These are phyloP conservation scores for Karstenula rhodostoma DNA, from an alignment of 2,329 filamentous ascomycete species.

Conservation along the genomic window DNA sequence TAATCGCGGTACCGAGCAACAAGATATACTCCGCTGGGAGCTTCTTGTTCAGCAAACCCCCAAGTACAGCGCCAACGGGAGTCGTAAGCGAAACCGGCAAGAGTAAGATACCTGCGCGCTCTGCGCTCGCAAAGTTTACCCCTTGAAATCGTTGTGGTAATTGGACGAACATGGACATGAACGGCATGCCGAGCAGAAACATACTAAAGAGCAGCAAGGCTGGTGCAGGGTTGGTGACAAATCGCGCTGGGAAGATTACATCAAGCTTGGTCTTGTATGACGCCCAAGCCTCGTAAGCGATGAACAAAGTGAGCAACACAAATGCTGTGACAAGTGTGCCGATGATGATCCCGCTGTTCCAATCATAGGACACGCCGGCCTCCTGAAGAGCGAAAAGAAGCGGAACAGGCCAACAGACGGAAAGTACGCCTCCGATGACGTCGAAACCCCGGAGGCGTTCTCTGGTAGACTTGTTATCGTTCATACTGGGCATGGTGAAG, in stretches of 20 bases:
- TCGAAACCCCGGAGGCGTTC: slow-evolving; percentile 42
- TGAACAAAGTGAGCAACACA: slow-evolving; percentile 34
- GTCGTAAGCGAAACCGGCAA: slow-evolving; percentile 37
- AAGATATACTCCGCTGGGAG: slow-evolving; percentile 33
- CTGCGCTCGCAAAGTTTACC: slow-evolving; percentile 41
- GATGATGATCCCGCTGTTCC: slow-evolving; percentile 40
- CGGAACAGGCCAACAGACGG: slow-evolving; percentile 41
- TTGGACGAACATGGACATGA: slow-evolving; percentile 39
- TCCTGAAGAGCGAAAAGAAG: slow-evolving; percentile 45
- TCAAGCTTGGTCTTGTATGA: slow-evolving; percentile 34
- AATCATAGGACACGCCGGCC: slow-evolving; percentile 33
- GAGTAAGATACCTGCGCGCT: slow-evolving; percentile 41
- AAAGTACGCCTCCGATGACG: slow-evolving; percentile 38
- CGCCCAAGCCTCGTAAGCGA: slow-evolving; percentile 39
- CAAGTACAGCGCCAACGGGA: slow-evolving; percentile 38
- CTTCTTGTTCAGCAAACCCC: slow-evolving; percentile 28
- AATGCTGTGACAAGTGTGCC: slow-evolving; percentile 39
- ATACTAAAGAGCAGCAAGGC: slow-evolving; percentile 33
- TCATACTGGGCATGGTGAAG: slow-evolving; percentile 35
- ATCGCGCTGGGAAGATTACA: slow-evolving; percentile 38
- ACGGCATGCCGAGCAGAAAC: slow-evolving; percentile 41
- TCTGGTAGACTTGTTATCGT: slow-evolving; percentile 34
- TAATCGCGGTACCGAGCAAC: slow-evolving; percentile 27
- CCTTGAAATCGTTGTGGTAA: slow-evolving; percentile 45
- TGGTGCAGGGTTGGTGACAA: slow-evolving; percentile 34